These are phyloP conservation scores for Achaetomiella virescens DNA, from an alignment of 495 filamentous ascomycete genomes.

Conservation along the genomic window DNA sequence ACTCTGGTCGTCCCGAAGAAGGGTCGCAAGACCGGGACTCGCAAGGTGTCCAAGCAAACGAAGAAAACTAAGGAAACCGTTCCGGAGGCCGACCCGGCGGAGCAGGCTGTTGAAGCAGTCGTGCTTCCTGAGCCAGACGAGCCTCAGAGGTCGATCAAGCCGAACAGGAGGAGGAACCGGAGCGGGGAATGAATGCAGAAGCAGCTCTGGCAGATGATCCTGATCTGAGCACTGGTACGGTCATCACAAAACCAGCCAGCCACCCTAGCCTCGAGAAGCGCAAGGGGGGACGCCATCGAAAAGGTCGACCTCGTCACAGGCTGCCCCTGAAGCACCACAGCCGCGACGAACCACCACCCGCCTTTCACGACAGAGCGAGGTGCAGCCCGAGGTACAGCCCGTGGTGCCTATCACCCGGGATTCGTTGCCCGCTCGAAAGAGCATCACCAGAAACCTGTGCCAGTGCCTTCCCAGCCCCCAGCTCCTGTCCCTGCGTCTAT, in stretches of 20 bases:
- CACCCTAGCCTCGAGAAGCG: slow-evolving; percentile 30
- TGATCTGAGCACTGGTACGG: slow-evolving; percentile 39
- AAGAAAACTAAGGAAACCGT: slow-evolving; percentile 38
- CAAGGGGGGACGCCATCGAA: slow-evolving; percentile 28
- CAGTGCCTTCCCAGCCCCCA: not conserved
- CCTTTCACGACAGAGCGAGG: slow-evolving; percentile 7
- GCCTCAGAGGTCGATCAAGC: slow-evolving; percentile 21
- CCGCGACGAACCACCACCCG: slow-evolving; percentile 9
- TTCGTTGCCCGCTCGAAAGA: slow-evolving; percentile 11
- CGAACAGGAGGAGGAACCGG: slow-evolving; percentile 25
- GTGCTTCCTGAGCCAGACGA: slow-evolving; percentile 14
- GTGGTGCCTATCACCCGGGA: slow-evolving; percentile 1
- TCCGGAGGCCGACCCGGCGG: slow-evolving; percentile 13
- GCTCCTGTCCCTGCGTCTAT: slow-evolving; percentile 4
- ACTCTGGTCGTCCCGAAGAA: slow-evolving; percentile 36
- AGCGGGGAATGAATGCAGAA: slow-evolving; percentile 8
- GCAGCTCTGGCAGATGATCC: slow-evolving; percentile 32
- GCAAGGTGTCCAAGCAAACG: slow-evolving; percentile 40
- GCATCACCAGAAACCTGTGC: slow-evolving; percentile 13
- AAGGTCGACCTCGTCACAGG: slow-evolving; percentile 19
- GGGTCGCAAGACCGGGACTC: slow-evolving; percentile 38
- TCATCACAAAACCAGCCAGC: slow-evolving; percentile 27
- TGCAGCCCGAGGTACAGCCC: slow-evolving; percentile 8
- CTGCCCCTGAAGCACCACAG: slow-evolving; percentile 13
- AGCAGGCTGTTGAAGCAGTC: slow-evolving; percentile 21